phyloP scores from a whole-genome alignment of 345 rosid species.

The Mallotus nudiflorus region DNA sequence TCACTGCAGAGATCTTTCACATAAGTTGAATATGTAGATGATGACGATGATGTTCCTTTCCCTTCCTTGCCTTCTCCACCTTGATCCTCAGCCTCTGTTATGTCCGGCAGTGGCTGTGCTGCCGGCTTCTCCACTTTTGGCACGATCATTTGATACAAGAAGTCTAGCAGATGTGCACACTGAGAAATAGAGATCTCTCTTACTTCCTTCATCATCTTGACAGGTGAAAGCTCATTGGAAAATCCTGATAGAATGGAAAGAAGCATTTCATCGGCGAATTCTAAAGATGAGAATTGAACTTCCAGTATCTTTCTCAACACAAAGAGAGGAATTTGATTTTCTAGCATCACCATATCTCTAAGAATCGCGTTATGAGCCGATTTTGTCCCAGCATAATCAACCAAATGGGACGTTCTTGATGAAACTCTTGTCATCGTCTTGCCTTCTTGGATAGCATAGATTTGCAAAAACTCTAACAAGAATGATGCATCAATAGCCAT shows the following conservation, averaged over 20 bases:
- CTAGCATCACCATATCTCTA: slow-evolving; percentile 68
- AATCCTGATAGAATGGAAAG: slow-evolving; percentile 42
- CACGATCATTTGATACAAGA: slow-evolving; percentile 50
- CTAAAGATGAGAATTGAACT: slow-evolving; percentile 34
- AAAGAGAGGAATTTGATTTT: slow-evolving; percentile 71
- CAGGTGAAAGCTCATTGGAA: slow-evolving; percentile 58
- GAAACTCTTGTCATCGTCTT: slow-evolving; percentile 26
- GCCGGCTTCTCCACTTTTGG: slow-evolving; percentile 43
- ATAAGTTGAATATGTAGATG: slow-evolving; percentile 12
- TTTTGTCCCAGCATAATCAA: slow-evolving; percentile 38
- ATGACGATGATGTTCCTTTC: too few relatives aligned
- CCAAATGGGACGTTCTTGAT: slow-evolving; percentile 38
- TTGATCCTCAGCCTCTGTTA: slow-evolving; percentile 24
- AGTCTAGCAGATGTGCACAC: slow-evolving; percentile 50
- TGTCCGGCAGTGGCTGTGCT: too few relatives aligned
- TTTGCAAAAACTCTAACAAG: slow-evolving; percentile 56
- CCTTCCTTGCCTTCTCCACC: background rate
- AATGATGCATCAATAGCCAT: slow-evolving; percentile 66
- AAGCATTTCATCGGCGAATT: slow-evolving; percentile 39
- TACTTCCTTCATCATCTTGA: slow-evolving; percentile 21
- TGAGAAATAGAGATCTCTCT: slow-evolving; percentile 30
- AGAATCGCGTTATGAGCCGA: slow-evolving; percentile 50
- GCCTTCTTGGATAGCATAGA: slow-evolving; percentile 39
- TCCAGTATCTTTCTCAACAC: slow-evolving; percentile 53
- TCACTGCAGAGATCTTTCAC: slow-evolving; percentile 16